These are phyloP conservation scores for Cryptosporidium baileyi DNA, from an alignment of 169 alveolate genomes.

Conservation along the genomic window DNA sequence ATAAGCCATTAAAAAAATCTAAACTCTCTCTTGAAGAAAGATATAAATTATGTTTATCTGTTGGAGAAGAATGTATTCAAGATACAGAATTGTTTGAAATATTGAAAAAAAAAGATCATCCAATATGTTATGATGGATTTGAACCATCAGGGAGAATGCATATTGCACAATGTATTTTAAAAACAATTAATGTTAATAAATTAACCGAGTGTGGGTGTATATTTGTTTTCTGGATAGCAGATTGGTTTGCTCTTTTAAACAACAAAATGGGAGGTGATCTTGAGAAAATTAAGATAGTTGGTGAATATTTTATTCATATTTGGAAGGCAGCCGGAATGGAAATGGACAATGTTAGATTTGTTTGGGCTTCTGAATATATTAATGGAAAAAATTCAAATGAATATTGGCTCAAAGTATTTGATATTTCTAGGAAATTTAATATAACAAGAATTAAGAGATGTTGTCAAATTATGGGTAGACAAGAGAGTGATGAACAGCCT, in stretches of 20 bases:
- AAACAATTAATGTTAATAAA: conserved; percentile 89
- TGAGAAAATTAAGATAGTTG: conserved; percentile 92
- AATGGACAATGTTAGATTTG: conserved; percentile 93
- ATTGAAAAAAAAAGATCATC: conserved; percentile 79
- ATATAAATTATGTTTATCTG: conserved; percentile 74
- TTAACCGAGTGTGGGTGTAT: conserved; percentile 95
- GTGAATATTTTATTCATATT: conserved; percentile 96
- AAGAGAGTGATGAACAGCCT: conserved; percentile 94
- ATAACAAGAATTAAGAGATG: conserved; percentile 95
- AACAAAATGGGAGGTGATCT: conserved; percentile 98
- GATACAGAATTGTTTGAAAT: conserved; percentile 81
- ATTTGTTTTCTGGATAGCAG: conserved; percentile 99
- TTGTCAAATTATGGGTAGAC: conserved; percentile 98
- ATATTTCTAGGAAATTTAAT: conserved; percentile 91
- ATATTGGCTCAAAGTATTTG: conserved; percentile 96
- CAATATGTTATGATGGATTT: conserved; percentile 98
- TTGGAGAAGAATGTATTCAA: conserved; percentile 83
- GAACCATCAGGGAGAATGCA: conserved; percentile 99
- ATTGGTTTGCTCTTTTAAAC: conserved; percentile 98
- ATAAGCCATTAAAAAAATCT: conserved; percentile 39
- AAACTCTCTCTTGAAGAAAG: conserved; percentile 73
- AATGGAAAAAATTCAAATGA: conserved; percentile 89
- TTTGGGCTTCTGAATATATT: conserved; percentile 99
- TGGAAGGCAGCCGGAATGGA: conserved; percentile 99
- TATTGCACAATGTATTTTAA: conserved; percentile 96